Base-by-base conservation (phyloP, 192 early-diverging fungal genomes). In the Linnemannia elongata region DNA sequence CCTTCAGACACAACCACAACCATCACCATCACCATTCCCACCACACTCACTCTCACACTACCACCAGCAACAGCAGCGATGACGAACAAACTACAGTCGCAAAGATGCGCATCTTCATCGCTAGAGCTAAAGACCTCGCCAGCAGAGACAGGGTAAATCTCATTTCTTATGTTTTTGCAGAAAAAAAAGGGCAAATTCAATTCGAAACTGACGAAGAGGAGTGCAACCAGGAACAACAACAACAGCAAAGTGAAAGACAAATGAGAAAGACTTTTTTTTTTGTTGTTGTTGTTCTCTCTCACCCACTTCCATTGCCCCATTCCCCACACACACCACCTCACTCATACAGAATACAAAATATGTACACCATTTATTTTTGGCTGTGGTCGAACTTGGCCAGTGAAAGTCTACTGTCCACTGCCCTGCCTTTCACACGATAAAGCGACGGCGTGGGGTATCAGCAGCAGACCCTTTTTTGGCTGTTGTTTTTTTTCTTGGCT, bases 81-180 rank as follows among this genome's bases (percentile, higher is more conserved):
- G 83, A 86, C n/a, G 83, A 86, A 6, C 52, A 70, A 22, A 6
- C 45, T 33, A 52, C 49, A 22, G 45, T 55, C 3, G 74, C 83
- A 4, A 75, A 55, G 47, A 76, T 86, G 57, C 78, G 83, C 15
- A 80, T 86, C n/a, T 69, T 76, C 47, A 80, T 86, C 44, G 72
- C 75, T 10, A 55, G 69, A 33, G 83, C 83, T 8, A 86, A 45
- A 44, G 75, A 80, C 36, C 79, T 86, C 9, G 83, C 72, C 15
- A 77, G 83, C 66, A 72, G 83, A 80, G 83, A 86, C 49, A 86
- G 83, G 79, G 83, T 86, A 80, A 69, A 41, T 47, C 4, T 73
- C 36, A 38, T 22, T 66, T 27, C 35, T 20, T n/a, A 27, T 6
- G 45, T 6, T 39, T 45, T 55, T 55, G 1, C 47, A 24, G 18